Base-by-base conservation (phyloP, 2,329 filamentous ascomycete species). In the Salinomyces thailandicus region DNA sequence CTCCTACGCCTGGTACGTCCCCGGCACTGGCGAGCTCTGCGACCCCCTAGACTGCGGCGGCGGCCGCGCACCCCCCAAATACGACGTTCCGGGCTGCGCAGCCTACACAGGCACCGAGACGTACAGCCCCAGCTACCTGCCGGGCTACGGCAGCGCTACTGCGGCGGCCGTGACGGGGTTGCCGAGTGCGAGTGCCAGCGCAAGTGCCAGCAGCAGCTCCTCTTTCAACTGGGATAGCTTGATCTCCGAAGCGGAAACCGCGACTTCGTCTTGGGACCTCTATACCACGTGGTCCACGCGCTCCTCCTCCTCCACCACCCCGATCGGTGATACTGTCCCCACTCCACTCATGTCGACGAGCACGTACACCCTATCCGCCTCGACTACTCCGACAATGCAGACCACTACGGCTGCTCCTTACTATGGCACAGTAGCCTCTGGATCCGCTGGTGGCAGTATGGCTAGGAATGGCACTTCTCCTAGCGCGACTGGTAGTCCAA, bases 41-140 rank as follows among this genome's bases (percentile, higher is more conserved):
- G 63, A 64, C 8, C 52, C 73, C 43, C 66, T 77, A 47, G 77
- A 81, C 68, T 81, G 78, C 58, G 77, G 78, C 39, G 78, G 78
- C 45, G 78, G 77, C 37, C 67, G 71, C 31, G 78, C 76, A 6
- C 74, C 77, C 3, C 71, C 75, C 42, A 80, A 52, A 63, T 74
- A 71, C 12, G 70, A 67, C 17, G 70, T 76, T 15, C 77, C 77
- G 1, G 77, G 77, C 2, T 82, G 78, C 51, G 51, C 58, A 2
- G 50, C 38, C 3, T 79, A 79, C 62, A 49, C 53, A 2, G 75
- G 75, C 44, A 75, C 72, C 17, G 69, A 61, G 12, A 69, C 67
- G 9, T 72, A 74, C 56, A 63, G 63, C 38, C 70, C 72, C 6
- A 61, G 54, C 30, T 77, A 62, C 57, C 57, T 76, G 3, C 36